phyloP scores from a whole-genome alignment of 306 rosid species.

The Cucurbita ficifolia region DNA sequence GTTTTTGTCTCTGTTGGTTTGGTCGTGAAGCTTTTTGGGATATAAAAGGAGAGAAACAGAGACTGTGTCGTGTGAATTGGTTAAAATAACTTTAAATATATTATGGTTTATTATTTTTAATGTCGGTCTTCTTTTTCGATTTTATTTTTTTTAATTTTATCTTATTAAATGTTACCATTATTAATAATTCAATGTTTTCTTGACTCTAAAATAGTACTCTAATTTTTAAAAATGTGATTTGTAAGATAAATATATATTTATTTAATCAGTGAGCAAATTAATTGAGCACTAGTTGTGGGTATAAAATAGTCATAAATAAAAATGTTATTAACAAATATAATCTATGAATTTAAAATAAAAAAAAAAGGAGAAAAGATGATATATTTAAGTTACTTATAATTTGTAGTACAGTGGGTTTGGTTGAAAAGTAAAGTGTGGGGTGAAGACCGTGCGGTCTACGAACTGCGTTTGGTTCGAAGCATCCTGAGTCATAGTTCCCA shows the following conservation, averaged over 20 bases:
- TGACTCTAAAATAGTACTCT: background rate
- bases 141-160: background rate
- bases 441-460: background rate
- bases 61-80: background rate
- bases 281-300: too few species aligned
- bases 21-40: background rate
- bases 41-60: background rate
- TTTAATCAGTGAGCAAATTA: too few species aligned
- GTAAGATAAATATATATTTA: too few species aligned
- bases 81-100: background rate
- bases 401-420: background rate
- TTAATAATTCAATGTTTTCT: background rate
- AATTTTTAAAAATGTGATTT: too few species aligned
- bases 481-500: background rate
- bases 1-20: background rate
- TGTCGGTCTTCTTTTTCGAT: background rate
- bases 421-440: background rate
- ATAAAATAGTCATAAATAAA: too few species aligned
- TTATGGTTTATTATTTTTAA: background rate
- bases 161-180: background rate
- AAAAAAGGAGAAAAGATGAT: too few species aligned
- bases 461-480: background rate
- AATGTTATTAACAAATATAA: too few species aligned
- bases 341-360: too few species aligned
- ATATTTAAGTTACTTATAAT: too few species aligned